These are phyloP conservation scores for Allium cepa DNA, from an alignment of 106 monocot species.

Conservation along the genomic window DNA sequence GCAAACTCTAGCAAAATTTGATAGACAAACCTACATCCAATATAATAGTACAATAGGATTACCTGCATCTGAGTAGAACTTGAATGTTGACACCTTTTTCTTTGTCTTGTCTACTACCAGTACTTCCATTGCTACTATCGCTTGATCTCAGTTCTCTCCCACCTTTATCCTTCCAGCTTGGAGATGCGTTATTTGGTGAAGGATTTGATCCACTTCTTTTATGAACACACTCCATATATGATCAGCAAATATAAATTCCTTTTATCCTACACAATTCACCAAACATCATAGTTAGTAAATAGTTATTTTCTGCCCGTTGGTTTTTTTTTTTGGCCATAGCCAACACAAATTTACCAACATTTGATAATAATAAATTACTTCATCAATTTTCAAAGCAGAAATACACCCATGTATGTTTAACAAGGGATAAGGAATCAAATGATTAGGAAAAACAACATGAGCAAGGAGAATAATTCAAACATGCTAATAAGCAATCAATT, in stretches of 20 bases:
- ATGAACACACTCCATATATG: neutral
- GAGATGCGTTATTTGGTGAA: constrained; percentile 25
- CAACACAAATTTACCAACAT: too few species aligned
- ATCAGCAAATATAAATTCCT: neutral
- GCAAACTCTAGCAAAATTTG: too few species aligned
- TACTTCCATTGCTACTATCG: neutral
- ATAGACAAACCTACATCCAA: too few species aligned
- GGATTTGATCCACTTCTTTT: neutral
- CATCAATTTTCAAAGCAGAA: too few species aligned
- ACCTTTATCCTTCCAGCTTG: constrained; percentile 33
- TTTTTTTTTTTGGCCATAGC: too few species aligned
- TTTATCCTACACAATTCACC: neutral
- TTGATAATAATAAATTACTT: too few species aligned
- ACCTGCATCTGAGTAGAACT: constrained; percentile 56
- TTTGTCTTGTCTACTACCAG: constrained; percentile 23
- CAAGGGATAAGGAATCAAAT: too few species aligned
- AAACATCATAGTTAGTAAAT: too few species aligned
- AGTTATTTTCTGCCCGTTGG: too few species aligned
- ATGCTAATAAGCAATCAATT: neutral
- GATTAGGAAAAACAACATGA: too few species aligned
- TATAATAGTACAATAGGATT: neutral
- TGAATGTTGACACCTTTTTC: constrained; percentile 55
- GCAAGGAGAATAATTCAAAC: neutral
- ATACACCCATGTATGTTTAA: too few species aligned
- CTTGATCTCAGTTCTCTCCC: constrained; percentile 5